phyloP scores from a whole-genome alignment of 1,284 basidiomycete genomes.

The Malassezia pachydermatis region DNA sequence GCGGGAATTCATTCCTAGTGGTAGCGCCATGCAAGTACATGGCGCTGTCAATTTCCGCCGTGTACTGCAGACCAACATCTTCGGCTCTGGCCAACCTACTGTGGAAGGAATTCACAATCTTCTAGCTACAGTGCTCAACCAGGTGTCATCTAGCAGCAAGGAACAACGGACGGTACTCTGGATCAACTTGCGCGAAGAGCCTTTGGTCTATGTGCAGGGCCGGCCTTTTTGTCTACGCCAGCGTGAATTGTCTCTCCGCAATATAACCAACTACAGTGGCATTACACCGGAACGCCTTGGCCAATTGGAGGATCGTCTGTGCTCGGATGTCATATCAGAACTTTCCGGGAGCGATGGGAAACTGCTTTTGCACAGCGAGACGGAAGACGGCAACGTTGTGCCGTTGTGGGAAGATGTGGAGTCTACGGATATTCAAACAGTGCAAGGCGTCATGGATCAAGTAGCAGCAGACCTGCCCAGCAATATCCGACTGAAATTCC shows the following conservation, averaged over 20 bases:
- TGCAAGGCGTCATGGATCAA: conserved; percentile 75
- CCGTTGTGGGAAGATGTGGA: conserved; percentile 90
- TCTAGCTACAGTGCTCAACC: conserved; percentile 51
- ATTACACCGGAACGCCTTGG: conserved; percentile 40
- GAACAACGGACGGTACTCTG: conserved; percentile 58
- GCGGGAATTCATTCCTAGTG: conserved; percentile 35
- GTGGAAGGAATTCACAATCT: conserved; percentile 79
- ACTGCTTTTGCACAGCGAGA: conserved; percentile 82
- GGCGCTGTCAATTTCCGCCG: conserved; percentile 92
- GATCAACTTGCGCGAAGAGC: conserved; percentile 81
- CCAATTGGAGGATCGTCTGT: conserved; percentile 68
- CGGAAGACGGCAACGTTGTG: conserved; percentile 72
- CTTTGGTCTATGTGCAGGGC: conserved; percentile 86
- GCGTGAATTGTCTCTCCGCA: conserved; percentile 38
- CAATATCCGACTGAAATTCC: conserved; percentile 62
- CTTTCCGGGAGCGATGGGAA: conserved; percentile 71
- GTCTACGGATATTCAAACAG: conserved; percentile 65
- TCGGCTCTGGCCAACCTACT: conserved; percentile 67
- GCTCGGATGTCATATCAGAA: conserved; percentile 77
- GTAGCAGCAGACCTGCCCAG: conserved; percentile 25
- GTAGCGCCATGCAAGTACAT: conserved; percentile 52
- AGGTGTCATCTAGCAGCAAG: conserved; percentile 49
- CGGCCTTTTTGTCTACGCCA: conserved; percentile 52
- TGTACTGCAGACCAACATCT: conserved; percentile 67
- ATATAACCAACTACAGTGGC: conserved; percentile 43